A percentile compares a stretch with the other conserved stretches of the same genome.
Evolutionary conservation across 495 filamentous ascomycete genomes (phyloP).

Genomic region (Cetradonia linearis): DNA sequence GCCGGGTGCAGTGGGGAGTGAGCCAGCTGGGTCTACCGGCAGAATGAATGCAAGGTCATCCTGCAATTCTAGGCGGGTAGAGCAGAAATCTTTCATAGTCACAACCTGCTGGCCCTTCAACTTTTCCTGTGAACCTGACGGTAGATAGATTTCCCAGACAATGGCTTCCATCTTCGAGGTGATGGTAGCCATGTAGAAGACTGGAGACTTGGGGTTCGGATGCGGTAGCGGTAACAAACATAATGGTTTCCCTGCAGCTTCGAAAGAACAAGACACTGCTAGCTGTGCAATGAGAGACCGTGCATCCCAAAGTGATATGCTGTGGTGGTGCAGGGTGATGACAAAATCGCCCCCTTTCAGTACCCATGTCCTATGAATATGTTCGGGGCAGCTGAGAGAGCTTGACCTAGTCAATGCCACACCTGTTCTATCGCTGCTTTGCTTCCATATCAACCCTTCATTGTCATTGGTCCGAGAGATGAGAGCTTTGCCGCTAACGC

Average conservation of each 20-base stretch:
- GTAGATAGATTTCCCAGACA: constrained; percentile 68
- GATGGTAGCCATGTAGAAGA: constrained; percentile 66
- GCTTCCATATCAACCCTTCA: constrained; percentile 76
- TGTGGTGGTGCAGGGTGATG: constrained; percentile 68
- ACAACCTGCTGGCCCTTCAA: constrained; percentile 24
- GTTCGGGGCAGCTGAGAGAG: constrained; percentile 54
- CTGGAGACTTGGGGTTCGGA: constrained; percentile 38
- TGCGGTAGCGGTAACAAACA: constrained; percentile 73
- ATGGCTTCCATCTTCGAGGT: constrained; percentile 74
- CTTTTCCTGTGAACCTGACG: constrained; percentile 23
- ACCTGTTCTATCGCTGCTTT: constrained; percentile 37
- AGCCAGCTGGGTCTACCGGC: constrained; percentile 83
- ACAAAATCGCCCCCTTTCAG: constrained; percentile 66
- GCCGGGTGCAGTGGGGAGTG: constrained; percentile 56
- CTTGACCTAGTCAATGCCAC: constrained; percentile 57
- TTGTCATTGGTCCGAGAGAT: constrained; percentile 71
- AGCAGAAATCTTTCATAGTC: constrained; percentile 55
- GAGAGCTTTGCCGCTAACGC: constrained; percentile 65
- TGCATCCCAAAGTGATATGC: constrained; percentile 74
- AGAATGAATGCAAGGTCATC: constrained; percentile 75
- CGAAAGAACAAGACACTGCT: constrained; percentile 50
- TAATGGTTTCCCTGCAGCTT: constrained; percentile 59
- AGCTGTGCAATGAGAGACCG: constrained; percentile 44
- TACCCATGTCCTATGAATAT: constrained; percentile 75
- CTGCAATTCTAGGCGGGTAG: constrained; percentile 58